phyloP scores from a whole-genome alignment of 208 protist genomes.

The Cochliopodium minus region DNA sequence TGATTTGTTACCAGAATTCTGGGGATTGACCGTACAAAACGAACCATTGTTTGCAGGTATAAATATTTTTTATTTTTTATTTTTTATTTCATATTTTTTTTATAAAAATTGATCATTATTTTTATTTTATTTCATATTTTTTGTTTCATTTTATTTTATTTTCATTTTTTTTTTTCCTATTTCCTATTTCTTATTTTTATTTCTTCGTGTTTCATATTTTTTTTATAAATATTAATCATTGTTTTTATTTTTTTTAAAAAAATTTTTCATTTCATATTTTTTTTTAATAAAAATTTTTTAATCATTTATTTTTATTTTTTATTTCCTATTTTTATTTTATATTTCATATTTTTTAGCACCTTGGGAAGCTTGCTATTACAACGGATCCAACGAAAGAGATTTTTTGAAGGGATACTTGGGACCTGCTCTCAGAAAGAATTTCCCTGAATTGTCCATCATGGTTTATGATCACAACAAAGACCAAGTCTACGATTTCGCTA shows the following conservation, averaged over 20 bases:
- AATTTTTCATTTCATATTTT: not conserved
- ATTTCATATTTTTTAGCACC: not conserved
- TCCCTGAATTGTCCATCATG: conserved; percentile 29
- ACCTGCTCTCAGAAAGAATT: conserved; percentile 14
- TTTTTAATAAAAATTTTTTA: not conserved
- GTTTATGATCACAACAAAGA: conserved; percentile 36
- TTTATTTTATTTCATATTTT: not conserved
- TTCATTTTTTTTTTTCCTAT: not conserved
- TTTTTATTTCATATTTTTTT: not conserved
- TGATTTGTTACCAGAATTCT: no score
- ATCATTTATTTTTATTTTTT: not conserved
- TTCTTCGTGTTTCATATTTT: not conserved
- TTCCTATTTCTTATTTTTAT: not conserved
- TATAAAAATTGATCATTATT: not conserved
- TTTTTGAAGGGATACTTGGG: conserved; percentile 22
- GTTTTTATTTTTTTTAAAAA: not conserved
- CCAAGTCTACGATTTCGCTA: conserved; percentile 15
- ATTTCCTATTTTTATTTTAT: not conserved
- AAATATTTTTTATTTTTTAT: conserved; percentile 1
- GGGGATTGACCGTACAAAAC: conserved; percentile 29
- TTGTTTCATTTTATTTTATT: not conserved
- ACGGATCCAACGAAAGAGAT: not conserved
- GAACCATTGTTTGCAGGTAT: conserved; percentile 16
- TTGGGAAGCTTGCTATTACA: conserved; percentile 19
- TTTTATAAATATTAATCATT: not conserved